phyloP scores from a whole-genome alignment of 2,329 filamentous ascomycete genomes.

The Claviceps pazoutovae region DNA sequence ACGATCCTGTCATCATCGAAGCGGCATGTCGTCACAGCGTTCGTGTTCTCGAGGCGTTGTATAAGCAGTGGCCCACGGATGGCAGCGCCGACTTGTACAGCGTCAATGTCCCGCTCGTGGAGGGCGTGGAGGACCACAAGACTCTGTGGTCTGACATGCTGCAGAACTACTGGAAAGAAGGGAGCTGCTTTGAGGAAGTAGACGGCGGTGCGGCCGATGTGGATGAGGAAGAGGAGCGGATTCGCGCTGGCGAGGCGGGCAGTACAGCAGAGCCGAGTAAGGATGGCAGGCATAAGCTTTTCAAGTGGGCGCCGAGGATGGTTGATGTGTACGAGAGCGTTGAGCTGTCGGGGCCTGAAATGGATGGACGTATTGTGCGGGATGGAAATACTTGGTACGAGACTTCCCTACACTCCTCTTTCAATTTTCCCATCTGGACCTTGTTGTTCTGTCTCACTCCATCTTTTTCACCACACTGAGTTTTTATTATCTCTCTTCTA shows the following conservation, averaged over 20 bases:
- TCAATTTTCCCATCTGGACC: too few species aligned
- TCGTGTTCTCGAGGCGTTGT: constrained; percentile 65
- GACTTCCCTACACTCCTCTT: not conserved
- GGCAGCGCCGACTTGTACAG: constrained; percentile 68
- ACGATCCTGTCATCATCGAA: constrained; percentile 68
- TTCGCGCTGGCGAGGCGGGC: constrained; percentile 46
- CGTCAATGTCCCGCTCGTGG: constrained; percentile 78
- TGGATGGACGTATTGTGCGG: constrained; percentile 86
- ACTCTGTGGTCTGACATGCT: constrained; percentile 76
- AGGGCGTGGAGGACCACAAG: constrained; percentile 56
- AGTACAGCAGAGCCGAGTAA: constrained; percentile 7
- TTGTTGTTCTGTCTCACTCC: not conserved
- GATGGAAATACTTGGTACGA: constrained; percentile 72
- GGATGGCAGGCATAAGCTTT: constrained; percentile 66
- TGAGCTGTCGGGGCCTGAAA: constrained; percentile 63
- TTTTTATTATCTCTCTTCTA: too few species aligned
- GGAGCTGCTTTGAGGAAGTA: constrained; percentile 74
- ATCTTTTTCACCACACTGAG: not conserved
- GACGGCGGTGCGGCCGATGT: constrained; percentile 50
- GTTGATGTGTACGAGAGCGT: constrained; percentile 78
- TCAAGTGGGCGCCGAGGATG: constrained; percentile 88
- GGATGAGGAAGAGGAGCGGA: constrained; percentile 56
- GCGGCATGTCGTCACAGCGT: constrained; percentile 64
- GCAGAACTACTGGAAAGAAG: constrained; percentile 80
- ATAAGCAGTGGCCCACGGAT: constrained; percentile 55